Evolutionary conservation across 2,329 filamentous ascomycete genomes (phyloP).

Genomic region (Plectosphaerella plurivora): DNA sequence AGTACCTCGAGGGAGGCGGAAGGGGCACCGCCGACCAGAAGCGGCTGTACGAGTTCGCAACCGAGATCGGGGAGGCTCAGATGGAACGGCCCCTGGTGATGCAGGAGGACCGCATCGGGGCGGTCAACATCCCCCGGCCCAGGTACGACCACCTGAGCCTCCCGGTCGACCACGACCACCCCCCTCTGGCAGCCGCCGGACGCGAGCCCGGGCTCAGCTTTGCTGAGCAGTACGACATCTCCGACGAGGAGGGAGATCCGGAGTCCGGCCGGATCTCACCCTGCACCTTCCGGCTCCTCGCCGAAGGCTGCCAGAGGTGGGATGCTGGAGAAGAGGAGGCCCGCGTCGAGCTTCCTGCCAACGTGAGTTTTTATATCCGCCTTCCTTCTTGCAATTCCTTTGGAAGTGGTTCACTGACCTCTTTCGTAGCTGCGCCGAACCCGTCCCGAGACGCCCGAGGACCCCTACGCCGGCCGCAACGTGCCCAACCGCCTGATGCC

Average conservation of each 20-base stretch:
- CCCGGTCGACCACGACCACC: not conserved
- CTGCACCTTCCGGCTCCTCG: constrained; percentile 33
- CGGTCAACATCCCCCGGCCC: constrained; percentile 9
- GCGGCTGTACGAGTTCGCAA: not conserved
- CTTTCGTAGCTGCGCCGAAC: constrained; percentile 5
- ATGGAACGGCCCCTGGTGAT: constrained; percentile 6
- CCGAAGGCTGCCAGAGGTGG: constrained; percentile 27
- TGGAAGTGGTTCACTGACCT: not conserved
- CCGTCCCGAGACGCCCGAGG: constrained; percentile 6
- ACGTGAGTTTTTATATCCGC: constrained; percentile 8
- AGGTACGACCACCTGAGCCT: constrained; percentile 8
- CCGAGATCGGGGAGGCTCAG: constrained; percentile 1
- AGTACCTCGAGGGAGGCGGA: not conserved
- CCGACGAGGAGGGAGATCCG: constrained; percentile 34
- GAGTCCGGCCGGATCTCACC: constrained; percentile 32
- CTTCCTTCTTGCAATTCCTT: not conserved
- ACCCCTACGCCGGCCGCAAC: not conserved
- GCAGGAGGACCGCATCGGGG: constrained; percentile 3
- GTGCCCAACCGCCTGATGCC: constrained; percentile 6
- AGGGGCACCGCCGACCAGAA: too few relatives aligned
- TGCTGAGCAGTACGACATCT: constrained; percentile 21
- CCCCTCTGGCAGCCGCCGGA: not conserved
- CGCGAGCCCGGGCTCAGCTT: not conserved
- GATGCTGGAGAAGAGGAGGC: constrained; percentile 13
- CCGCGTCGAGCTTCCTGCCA: constrained; percentile 11